Evolutionary conservation across 169 alveolate genomes (phyloP).

Genomic region (Eimeria zaria): DNA sequence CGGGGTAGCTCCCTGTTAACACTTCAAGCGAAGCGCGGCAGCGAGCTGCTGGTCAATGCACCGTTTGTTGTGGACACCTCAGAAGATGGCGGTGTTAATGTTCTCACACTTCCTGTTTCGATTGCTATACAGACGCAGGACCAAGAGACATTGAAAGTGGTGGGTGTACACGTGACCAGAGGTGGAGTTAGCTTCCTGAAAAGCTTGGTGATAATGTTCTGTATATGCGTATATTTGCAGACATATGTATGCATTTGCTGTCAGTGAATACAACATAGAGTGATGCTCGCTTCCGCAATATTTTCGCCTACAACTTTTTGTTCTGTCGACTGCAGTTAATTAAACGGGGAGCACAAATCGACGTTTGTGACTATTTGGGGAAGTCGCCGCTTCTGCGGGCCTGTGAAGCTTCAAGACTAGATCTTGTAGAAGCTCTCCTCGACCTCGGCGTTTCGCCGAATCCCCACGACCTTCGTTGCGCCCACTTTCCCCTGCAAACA

Average conservation of each 20-base stretch:
- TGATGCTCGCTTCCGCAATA: background rate
- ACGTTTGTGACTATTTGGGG: slow-evolving; percentile 93
- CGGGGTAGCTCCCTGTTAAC: slow-evolving; percentile 88
- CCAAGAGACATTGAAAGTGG: slow-evolving; percentile 90
- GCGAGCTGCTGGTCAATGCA: slow-evolving; percentile 93
- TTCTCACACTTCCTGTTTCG: slow-evolving; percentile 94
- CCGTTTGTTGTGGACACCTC: slow-evolving; percentile 91
- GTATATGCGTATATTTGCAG: background rate
- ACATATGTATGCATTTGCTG: background rate
- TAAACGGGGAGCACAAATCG: slow-evolving; percentile 93
- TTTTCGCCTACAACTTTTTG: background rate
- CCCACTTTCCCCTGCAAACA: slow-evolving; percentile 80
- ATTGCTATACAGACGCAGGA: slow-evolving; percentile 91
- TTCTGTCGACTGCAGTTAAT: slow-evolving; percentile 80
- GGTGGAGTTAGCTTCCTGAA: background rate
- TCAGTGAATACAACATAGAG: background rate
- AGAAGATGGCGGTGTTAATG: slow-evolving; percentile 90
- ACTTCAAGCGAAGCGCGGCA: slow-evolving; percentile 90
- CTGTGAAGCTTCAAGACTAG: slow-evolving; percentile 91
- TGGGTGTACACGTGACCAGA: background rate
- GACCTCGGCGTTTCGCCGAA: slow-evolving; percentile 88
- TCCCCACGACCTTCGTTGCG: slow-evolving; percentile 87
- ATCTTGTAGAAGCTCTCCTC: slow-evolving; percentile 89
- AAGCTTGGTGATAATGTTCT: background rate
- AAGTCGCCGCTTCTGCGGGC: slow-evolving; percentile 93